A percentile compares a stretch with the other conserved stretches of the same genome.
Conservation (phyloP, 176 grass and related monocot genomes). For the Aegilops bicornis region DNA sequence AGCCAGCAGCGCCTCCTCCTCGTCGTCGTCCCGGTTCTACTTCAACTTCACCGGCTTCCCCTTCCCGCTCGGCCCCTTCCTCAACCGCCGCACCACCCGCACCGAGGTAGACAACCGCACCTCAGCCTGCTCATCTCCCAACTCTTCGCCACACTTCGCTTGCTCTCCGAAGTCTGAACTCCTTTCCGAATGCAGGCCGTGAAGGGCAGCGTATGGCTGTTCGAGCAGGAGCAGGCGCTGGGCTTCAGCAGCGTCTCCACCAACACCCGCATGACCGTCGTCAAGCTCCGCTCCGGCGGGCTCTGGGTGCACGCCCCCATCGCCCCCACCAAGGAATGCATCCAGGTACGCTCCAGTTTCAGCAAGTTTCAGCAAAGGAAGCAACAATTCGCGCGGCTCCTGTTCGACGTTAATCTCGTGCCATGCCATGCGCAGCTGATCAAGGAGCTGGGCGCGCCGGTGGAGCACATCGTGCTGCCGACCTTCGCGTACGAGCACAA, state of each 20-base stretch:
- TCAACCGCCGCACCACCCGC: conserved; percentile 84
- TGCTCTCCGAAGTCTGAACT: too few relatives aligned
- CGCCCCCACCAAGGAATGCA: conserved; percentile 97
- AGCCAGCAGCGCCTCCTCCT: background rate
- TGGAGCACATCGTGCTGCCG: conserved; percentile 90
- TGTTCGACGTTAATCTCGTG: background rate
- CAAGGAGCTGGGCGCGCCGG: conserved; percentile 89
- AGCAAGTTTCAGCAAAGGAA: background rate
- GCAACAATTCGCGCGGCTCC: background rate
- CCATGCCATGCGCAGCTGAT: conserved; percentile 47
- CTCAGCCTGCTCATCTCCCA: too few relatives aligned
- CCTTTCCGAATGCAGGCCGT: conserved; percentile 46
- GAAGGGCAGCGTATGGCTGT: conserved; percentile 80
- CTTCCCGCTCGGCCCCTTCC: conserved; percentile 93
- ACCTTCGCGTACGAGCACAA: conserved; percentile 99
- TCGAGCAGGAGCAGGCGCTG: conserved; percentile 98
- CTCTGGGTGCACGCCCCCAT: conserved; percentile 97
- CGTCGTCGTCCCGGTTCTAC: conserved; percentile 58
- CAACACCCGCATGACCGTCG: conserved; percentile 91
- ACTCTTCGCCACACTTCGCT: too few relatives aligned
- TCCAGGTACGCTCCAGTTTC: conserved; percentile 42
- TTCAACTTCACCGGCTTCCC: conserved; percentile 97
- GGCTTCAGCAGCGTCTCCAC: conserved; percentile 99
- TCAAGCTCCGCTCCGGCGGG: conserved; percentile 87
- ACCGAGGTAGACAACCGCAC: conserved; percentile 47